These are phyloP conservation scores for Cicer pinnatifidum DNA, from an alignment of 306 rosid genomes.

Conservation along the genomic window DNA sequence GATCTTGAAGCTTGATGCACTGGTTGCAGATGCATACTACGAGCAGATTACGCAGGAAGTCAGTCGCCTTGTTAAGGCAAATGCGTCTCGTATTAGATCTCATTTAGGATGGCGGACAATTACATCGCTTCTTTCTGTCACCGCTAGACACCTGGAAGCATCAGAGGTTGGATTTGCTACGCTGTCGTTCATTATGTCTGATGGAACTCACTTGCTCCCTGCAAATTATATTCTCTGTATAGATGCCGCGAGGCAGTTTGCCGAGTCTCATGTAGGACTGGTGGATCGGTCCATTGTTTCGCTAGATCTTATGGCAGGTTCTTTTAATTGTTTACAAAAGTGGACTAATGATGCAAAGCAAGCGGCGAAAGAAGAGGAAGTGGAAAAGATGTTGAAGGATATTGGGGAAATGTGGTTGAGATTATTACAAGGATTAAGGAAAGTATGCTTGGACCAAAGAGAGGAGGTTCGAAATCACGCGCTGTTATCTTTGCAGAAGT, in stretches of 20 bases:
- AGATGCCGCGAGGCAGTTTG: conserved; percentile 90
- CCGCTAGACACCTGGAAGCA: conserved; percentile 91
- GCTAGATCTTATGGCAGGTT: conserved; percentile 83
- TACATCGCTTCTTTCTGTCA: conserved; percentile 76
- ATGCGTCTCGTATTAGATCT: conserved; percentile 93
- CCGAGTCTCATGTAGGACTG: conserved; percentile 95
- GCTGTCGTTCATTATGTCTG: conserved; percentile 78
- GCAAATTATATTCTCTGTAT: conserved; percentile 77
- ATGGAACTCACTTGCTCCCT: conserved; percentile 80
- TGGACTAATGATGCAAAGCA: conserved; percentile 82
- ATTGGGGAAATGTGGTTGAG: conserved; percentile 97
- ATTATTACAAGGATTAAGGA: conserved; percentile 85
- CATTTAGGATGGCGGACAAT: conserved; percentile 95
- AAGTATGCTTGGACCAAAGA: conserved; percentile 94
- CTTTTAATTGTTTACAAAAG: conserved; percentile 72
- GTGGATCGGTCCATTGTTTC: conserved; percentile 82
- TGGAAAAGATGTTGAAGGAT: conserved; percentile 69
- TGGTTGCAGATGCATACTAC: conserved; percentile 93
- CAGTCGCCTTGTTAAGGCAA: conserved; percentile 90
- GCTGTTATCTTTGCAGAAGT: conserved; percentile 72
- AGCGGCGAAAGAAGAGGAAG: conserved; percentile 70
- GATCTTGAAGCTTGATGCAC: conserved; percentile 94
- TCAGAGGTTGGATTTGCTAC: conserved; percentile 95
- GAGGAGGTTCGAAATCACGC: conserved; percentile 96
- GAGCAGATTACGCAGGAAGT: conserved; percentile 98